Base-by-base conservation (phyloP, 805 yeast genomes). In the Yarrowia yakushimensis region DNA sequence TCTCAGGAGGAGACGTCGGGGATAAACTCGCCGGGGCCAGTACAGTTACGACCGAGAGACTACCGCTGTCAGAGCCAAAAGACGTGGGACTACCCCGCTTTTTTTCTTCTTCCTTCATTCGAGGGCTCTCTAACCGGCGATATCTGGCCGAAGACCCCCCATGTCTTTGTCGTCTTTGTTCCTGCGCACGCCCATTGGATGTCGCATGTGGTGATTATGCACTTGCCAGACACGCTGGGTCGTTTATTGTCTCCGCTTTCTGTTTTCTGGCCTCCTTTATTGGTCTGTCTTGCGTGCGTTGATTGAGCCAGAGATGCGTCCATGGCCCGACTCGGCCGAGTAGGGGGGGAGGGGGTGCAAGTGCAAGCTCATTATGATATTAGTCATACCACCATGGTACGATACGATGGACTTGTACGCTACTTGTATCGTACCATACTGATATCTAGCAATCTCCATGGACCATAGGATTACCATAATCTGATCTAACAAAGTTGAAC, bases 261-360 rank as follows among this genome's bases (percentile, higher is more conserved):
- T 13, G n/a, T 42, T 25, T 17, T 25, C 30, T 10, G 22, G n/a
- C 9, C 10, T 41, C 18, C 50, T 43, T 27, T 27, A 17, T 41
- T 41, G 33, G 52, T 17, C 34, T 12, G 17, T 18, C 10, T 15
- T 42, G 48, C 48, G 31, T n/a, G 31, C 27, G 48, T 42, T 42
- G 25, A 42, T 22, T n/a, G 48, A 42, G 48, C 48, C 48, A 42
- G 27, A 42, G 15, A 12, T 11, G 8, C 30, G 25, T 48, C 39
- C 55, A 48, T 48, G 31, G 31, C 55, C 55, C 55, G 55, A 48
- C 39, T 48, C 55, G 55, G 55, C 55, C 55, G 55, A 48, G 34
- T 22, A 13, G 11, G n/a, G n/a, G n/a, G n/a, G n/a, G n/a, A n/a
- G n/a, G n/a, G n/a, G n/a, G n/a, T n/a, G n/a, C n/a, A n/a, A n/a